phyloP scores from a whole-genome alignment of 352 stramenopile species.

The Paralagenidium karlingii region DNA sequence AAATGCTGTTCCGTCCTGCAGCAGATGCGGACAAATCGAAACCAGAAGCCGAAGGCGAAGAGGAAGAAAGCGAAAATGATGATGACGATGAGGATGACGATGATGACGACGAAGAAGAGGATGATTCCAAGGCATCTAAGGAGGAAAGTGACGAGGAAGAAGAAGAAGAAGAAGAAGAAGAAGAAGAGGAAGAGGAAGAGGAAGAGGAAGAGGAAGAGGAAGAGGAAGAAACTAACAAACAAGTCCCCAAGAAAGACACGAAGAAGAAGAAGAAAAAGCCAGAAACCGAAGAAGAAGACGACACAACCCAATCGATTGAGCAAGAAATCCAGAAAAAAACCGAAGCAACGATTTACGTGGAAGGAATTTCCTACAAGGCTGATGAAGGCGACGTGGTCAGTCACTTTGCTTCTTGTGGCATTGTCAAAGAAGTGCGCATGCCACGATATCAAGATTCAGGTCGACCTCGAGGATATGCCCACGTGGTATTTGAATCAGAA shows the following conservation, averaged over 20 bases:
- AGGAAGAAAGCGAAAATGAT: constrained; percentile 10
- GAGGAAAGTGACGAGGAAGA: constrained; percentile 11
- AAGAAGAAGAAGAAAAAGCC: constrained; percentile 10
- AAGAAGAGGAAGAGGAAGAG: constrained; percentile 26
- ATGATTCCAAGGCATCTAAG: constrained; percentile 1
- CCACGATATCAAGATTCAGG: constrained; percentile 89
- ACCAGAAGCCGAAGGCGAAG: neutral
- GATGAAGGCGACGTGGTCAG: constrained; percentile 83
- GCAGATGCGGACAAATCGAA: neutral
- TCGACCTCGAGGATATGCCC: constrained; percentile 82
- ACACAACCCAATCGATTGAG: constrained; percentile 16
- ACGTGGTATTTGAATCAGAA: constrained; percentile 85
- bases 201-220: constrained; percentile 64
- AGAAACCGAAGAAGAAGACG: constrained; percentile 7
- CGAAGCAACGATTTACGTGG: constrained; percentile 86
- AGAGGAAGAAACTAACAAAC: constrained; percentile 21
- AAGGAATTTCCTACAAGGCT: constrained; percentile 91
- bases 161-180: constrained; percentile 6
- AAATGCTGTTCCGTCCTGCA: constrained; percentile 55
- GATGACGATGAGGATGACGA: constrained; percentile 2
- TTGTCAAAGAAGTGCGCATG: constrained; percentile 91
- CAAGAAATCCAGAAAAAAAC: constrained; percentile 63
- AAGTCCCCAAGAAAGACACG: constrained; percentile 1
- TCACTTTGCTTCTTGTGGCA: constrained; percentile 80
- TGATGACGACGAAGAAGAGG: constrained; percentile 1